These are phyloP conservation scores for Talaromyces sp. DNA, from an alignment of 2,329 filamentous ascomycete species.

Conservation along the genomic window DNA sequence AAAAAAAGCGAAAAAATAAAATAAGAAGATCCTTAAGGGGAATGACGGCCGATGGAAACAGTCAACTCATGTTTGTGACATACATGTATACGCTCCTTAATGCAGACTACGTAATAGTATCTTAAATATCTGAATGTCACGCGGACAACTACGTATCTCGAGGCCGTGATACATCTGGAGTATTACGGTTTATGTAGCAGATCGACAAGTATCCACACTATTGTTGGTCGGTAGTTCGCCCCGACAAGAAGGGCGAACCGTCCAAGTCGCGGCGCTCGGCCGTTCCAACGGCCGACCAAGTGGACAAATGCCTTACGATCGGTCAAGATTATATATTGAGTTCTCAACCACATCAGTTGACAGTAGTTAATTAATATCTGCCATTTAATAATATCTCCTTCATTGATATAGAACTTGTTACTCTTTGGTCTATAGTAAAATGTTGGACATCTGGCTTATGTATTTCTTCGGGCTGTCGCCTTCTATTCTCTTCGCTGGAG, in stretches of 20 bases:
- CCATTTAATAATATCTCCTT: neutral
- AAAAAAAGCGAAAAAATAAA: neutral
- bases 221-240: neutral
- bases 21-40: neutral
- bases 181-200: neutral
- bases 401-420: neutral
- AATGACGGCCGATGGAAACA: neutral
- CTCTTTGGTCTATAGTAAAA: neutral
- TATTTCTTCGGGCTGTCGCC: neutral
- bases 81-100: neutral
- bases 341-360: neutral
- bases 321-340: neutral
- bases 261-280: neutral
- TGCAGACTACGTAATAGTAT: neutral
- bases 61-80: neutral
- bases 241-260: neutral
- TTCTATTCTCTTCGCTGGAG: neutral
- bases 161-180: too few relatives aligned
- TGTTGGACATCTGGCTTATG: neutral
- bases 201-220: neutral
- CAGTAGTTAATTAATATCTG: neutral
- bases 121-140: neutral
- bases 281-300: neutral
- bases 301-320: neutral
- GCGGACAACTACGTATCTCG: neutral